Conservation (phyloP, 106 monocot genomes). For the Ottelia alismoides region DNA sequence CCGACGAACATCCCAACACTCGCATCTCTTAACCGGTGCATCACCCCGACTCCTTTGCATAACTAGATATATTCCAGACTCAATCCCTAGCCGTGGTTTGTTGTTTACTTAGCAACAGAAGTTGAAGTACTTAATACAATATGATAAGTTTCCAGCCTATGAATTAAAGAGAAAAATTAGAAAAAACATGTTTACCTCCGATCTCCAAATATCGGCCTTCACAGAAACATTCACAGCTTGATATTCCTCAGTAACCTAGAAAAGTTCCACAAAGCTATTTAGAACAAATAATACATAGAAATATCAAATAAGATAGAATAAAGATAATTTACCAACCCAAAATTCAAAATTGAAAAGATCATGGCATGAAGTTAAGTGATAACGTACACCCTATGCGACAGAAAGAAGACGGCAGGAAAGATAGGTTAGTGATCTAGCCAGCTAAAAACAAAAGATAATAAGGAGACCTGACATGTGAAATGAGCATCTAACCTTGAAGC, state of each 20-base stretch:
- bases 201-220: slow-evolving; percentile 68
- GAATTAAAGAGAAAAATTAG: not conserved
- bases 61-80: too few species aligned
- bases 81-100: too few species aligned
- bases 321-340: slow-evolving; percentile 80
- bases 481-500: slow-evolving; percentile 79
- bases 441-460: too few species aligned
- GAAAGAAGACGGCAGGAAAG: too few species aligned
- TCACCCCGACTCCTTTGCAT: too few species aligned
- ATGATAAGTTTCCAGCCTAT: not conserved
- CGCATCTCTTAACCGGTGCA: too few species aligned
- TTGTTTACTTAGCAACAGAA: too few species aligned
- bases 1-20: too few species aligned
- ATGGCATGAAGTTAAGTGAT: slow-evolving; percentile 75
- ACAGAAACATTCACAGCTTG: slow-evolving; percentile 95
- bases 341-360: slow-evolving; percentile 99
- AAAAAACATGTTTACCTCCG: slow-evolving; percentile 43
- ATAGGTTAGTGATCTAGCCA: too few species aligned
- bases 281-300: not conserved
- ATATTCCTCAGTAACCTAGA: slow-evolving; percentile 90
- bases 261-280: not conserved
- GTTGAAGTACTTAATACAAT: too few species aligned
- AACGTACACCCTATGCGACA: slow-evolving; percentile 72
- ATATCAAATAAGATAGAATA: not conserved
- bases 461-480: too few species aligned